Evolutionary conservation across 2,329 filamentous ascomycete species (phyloP), one percentile per base, ranked within the genome.

Genomic region (Xylariomycetidae sp.): DNA sequence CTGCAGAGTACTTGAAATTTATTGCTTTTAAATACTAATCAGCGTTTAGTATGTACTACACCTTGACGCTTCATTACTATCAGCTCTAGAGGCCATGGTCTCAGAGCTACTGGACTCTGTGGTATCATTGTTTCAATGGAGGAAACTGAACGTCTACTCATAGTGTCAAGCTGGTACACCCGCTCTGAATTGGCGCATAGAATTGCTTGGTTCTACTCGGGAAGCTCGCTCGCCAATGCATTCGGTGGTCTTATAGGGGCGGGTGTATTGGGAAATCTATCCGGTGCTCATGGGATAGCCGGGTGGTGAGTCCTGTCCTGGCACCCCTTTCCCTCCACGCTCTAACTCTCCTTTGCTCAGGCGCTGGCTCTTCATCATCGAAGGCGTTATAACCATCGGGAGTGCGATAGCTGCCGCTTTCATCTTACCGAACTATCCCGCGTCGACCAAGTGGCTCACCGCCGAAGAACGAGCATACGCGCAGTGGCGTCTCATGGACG

Each of bases 381-480:
- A 67, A 31, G 59, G 58, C 1, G 59, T 63, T 9, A 54, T 64
- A 13, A 63, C 66, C 33, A 44, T 74, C 42, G 40, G 34, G 4
- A 48, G 58, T 13, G 53, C 63, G 1, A 39, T 64, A 2, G 17
- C 54, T 1, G 48, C 62, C 4, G 40, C 44, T 3, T 54, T 66
- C 20, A 44, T 60, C 17, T 54, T 78, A 0, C 74, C 74, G 0
- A 65, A 78, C 43, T 75, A 73, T 12, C 73, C 73, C 2, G 56
- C 64, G 27, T 73, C 66, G 1, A 74, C 72, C 0, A 58, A 55
- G 16, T 77, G 74, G 72, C 48, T 77, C 0, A 59, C 58, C 0
- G 49, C 66, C 3, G 66, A 74, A 26, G 70, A 76, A 43, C 72
- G 70, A 36, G 61, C 63, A 0, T 72, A 72, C 33, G 72, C 73